Evolutionary conservation across 768 basidiomycete species (phyloP), one percentile per base, ranked within the genome.

Genomic region (Mycena epipterygia): DNA sequence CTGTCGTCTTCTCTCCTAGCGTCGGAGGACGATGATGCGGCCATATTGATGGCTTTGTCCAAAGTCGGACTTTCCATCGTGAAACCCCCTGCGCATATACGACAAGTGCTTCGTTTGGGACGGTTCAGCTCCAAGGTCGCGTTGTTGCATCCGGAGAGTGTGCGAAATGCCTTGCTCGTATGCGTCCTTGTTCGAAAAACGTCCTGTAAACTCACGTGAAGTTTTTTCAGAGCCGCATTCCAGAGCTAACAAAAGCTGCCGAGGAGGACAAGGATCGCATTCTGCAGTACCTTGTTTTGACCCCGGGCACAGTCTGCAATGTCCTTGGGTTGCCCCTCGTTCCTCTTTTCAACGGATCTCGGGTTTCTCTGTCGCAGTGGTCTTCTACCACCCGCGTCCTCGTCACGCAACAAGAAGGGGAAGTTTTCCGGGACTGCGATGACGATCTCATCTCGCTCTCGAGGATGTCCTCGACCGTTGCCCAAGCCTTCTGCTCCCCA

Each of bases 1-100:
- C 62, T 80, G 27, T 74, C 79, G 6, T 60, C 68, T 25, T 61
- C 73, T 11, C 19, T 67, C 33, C 39, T 65, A 16, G 68, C 62
- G 3, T 48, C 63, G 16, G 56, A 66, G 39, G 17, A 21, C 6
- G 64, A 70, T 17, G 60, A 70, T 49, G 23, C 32, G 7, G 61
- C 41, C 1, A 0, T 60, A 16, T 49, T 73, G 60, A 19, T 12
- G 27, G 72, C 65, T 12, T 61, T 73, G 33, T 42, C 72, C 19
- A 51, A 59, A 12, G 53, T 64, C n/a, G 68, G 65, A 2, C 21
- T 73, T 32, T 23, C 60, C 13, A 42, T 73, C 42, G 72, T 73
- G 6, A 58, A 60, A 48, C 37, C 62, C 0, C 68, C 72, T 12
- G 25, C 12, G 30, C 51, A 67, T 49, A 53, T 73, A 4, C 49